Conservation (phyloP, 192 early-diverging fungal species). For the Mortierella alpina region DNA sequence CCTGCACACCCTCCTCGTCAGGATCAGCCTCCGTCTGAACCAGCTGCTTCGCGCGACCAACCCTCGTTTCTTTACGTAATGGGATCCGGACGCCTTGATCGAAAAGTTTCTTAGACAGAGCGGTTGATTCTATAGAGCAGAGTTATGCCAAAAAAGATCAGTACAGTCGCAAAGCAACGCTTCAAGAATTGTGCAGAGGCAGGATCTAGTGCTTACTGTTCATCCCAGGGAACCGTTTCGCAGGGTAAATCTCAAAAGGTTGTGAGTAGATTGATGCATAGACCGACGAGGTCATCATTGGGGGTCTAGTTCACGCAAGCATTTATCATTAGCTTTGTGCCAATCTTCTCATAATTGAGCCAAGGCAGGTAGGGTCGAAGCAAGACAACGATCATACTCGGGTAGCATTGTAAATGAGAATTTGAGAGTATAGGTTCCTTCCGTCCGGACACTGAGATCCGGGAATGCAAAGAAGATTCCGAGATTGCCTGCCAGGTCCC, state of each 20-base stretch:
- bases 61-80: conserved; percentile 57
- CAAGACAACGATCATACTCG: conserved; percentile 14
- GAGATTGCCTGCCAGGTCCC: conserved; percentile 67
- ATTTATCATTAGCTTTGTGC: background rate
- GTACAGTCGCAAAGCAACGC: background rate
- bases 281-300: conserved; percentile 18
- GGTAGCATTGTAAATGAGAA: conserved; percentile 67
- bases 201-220: conserved; percentile 54
- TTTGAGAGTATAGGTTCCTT: conserved; percentile 73
- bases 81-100: conserved; percentile 71
- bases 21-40: conserved; percentile 12
- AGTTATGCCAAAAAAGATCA: background rate
- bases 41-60: conserved; percentile 14
- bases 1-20: too few species aligned
- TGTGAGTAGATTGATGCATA: conserved; percentile 62
- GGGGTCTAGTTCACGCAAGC: conserved; percentile 2
- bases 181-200: background rate
- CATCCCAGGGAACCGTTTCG: conserved; percentile 84
- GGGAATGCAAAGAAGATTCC: conserved; percentile 85
- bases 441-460: conserved; percentile 79
- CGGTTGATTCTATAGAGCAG: conserved; percentile 51
- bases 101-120: conserved; percentile 67
- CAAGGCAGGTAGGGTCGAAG: conserved; percentile 1
- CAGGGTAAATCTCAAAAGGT: conserved; percentile 75
- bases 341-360: background rate